Conservation (phyloP, 2,329 filamentous ascomycete species). For the Claviceps capensis region DNA sequence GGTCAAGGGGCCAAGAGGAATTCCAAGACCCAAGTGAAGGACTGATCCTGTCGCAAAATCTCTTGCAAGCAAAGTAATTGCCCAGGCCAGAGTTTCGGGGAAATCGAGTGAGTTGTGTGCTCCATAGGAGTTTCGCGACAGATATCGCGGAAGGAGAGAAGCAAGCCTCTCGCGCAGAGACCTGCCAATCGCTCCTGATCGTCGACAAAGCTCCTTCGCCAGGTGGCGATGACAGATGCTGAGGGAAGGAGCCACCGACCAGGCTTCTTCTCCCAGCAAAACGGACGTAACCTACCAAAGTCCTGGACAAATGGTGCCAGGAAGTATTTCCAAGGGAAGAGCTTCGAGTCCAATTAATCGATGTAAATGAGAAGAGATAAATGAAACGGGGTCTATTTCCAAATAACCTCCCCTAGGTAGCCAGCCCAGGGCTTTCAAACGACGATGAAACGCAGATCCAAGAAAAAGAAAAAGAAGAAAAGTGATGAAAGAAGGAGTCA, state of each 20-base stretch:
- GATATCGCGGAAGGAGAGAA: background rate
- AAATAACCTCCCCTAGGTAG: background rate
- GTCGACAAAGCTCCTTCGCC: background rate
- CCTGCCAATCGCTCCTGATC: background rate
- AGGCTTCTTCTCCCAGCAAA: background rate
- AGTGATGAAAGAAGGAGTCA: background rate
- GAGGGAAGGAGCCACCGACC: conserved; percentile 2
- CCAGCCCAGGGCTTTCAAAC: background rate
- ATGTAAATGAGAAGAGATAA: background rate
- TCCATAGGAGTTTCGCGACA: background rate
- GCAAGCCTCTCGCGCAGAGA: background rate
- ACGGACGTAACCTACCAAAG: background rate
- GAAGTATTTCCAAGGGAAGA: background rate
- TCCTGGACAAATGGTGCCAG: background rate
- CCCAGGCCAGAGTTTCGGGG: background rate
- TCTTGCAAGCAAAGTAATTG: background rate
- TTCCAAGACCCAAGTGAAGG: background rate
- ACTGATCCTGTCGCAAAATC: background rate
- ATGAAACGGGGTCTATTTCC: background rate
- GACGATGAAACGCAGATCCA: background rate
- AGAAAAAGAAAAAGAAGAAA: background rate
- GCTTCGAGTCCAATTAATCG: no score
- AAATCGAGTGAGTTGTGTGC: background rate
- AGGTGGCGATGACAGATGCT: background rate
- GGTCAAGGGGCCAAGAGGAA: background rate